Evolutionary conservation across 768 basidiomycete genomes (phyloP), one percentile per base, ranked within the genome.

Genomic region (Kwoniella bestiolae): DNA sequence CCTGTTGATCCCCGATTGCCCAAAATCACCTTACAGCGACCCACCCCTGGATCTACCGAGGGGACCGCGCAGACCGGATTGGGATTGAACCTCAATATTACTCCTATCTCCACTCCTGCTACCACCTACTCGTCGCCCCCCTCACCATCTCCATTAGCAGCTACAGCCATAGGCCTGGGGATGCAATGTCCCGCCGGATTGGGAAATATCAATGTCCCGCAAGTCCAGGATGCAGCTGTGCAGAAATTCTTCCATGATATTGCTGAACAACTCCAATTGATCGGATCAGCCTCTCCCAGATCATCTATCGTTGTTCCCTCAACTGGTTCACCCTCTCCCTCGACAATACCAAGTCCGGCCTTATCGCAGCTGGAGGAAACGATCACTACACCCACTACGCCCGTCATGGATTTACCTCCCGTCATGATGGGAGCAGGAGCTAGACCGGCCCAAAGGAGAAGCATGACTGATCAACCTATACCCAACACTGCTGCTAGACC

Each of bases 231-330:
- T 75, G 87, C 87, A 47, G 87, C 86, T 46, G 86, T 94, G 73
- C 90, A 91, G 68, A 82, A 86, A 52, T 94, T 94, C 82, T 91
- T 93, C 80, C 84, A 89, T 56, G 90, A 94, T 79, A 88, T 93
- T 56, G 89, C 88, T 3, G 87, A 90, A 52, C 90, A 90, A 74
- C 85, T 92, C 52, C 87, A 87, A 65, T 83, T 85, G 56, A 87
- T 91, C 80, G 87, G 89, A 69, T 82, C 83, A 31, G 84, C 84
- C 63, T 69, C 68, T 16, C 74, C 74, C 5, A 45, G 74, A 31
- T 66, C 67, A 2, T 67, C 65, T 21, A 49, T 76, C 26, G 64
- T 63, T 9, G 60, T 68, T 14, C 66, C 66, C 29, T 5, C 31
- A 21, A 25, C 9, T 23, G 45, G 45, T 14, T 41, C 60, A 44